phyloP scores from a whole-genome alignment of 2,329 filamentous ascomycete genomes.

The Pseudofabraea citricarpa region DNA sequence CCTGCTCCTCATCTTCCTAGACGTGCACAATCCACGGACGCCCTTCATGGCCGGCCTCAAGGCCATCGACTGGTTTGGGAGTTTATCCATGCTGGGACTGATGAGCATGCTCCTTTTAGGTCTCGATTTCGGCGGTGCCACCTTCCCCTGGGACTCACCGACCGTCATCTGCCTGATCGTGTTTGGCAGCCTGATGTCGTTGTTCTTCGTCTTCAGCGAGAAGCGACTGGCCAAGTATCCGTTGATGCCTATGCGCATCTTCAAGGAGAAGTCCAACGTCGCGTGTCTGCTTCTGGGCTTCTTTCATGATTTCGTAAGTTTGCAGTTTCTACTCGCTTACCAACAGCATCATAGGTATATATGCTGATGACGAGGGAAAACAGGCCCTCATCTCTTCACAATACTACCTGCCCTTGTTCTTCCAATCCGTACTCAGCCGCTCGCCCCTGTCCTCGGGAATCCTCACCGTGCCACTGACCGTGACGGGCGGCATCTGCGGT shows the following conservation, averaged over 20 bases:
- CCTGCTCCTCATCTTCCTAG: conserved; percentile 55
- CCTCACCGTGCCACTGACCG: conserved; percentile 65
- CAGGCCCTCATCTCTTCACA: conserved; percentile 36
- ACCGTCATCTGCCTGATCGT: conserved; percentile 71
- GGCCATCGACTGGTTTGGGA: conserved; percentile 53
- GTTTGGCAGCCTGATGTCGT: conserved; percentile 61
- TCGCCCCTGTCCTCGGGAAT: conserved; percentile 66
- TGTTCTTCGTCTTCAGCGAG: conserved; percentile 61
- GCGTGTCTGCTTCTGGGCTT: conserved; percentile 64
- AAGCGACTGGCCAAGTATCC: conserved; percentile 67
- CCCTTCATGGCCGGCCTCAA: conserved; percentile 52
- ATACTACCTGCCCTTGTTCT: conserved; percentile 71
- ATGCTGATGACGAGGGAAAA: too few relatives aligned
- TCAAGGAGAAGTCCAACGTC: conserved; percentile 59
- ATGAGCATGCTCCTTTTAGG: conserved; percentile 67
- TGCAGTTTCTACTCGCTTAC: background rate
- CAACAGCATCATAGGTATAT: conserved; percentile 24
- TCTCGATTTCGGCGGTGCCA: conserved; percentile 63
- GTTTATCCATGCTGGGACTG: conserved; percentile 55
- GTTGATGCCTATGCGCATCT: conserved; percentile 68
- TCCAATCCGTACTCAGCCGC: conserved; percentile 61
- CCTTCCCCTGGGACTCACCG: conserved; percentile 59
- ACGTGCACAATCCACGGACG: conserved; percentile 57
- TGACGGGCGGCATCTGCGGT: conserved; percentile 59
- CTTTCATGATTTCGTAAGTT: conserved; percentile 56